A percentile compares a stretch with the other conserved stretches of the same genome.
phyloP scores from a whole-genome alignment of 495 filamentous ascomycete species.

The Neurospora cerealis region DNA sequence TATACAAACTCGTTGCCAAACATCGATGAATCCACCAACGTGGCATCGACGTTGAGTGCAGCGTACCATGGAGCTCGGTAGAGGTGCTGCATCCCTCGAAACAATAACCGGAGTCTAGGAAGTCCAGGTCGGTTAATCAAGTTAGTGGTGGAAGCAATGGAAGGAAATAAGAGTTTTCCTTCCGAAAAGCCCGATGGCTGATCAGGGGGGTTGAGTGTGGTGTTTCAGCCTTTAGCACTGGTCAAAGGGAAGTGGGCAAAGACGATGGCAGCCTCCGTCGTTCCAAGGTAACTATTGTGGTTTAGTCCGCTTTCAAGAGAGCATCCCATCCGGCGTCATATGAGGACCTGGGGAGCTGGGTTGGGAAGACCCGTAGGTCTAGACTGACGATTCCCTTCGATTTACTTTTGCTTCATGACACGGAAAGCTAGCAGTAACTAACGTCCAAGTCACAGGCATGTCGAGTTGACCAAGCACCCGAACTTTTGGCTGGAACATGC shows the following conservation, averaged over 20 bases:
- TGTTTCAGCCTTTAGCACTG: slow-evolving; percentile 32
- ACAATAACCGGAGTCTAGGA: background rate
- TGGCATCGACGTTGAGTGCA: background rate
- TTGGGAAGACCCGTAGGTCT: background rate
- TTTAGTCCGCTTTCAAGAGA: background rate
- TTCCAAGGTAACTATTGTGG: slow-evolving; percentile 24
- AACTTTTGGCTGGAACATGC: background rate
- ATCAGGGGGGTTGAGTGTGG: slow-evolving; percentile 13
- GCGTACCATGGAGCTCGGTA: background rate
- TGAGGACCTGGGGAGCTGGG: background rate
- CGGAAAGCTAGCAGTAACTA: background rate
- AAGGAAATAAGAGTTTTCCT: slow-evolving; percentile 21
- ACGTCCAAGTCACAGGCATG: background rate
- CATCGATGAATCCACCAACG: background rate
- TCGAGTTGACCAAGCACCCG: background rate
- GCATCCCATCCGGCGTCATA: background rate
- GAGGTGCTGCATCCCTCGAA: background rate
- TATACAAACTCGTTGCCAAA: background rate
- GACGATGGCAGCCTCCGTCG: slow-evolving; percentile 21
- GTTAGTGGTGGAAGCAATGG: slow-evolving; percentile 18
- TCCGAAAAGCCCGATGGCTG: slow-evolving; percentile 19
- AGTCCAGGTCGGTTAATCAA: slow-evolving; percentile 26
- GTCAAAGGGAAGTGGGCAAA: slow-evolving; percentile 28
- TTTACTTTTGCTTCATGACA: background rate
- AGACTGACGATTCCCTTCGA: background rate